Evolutionary conservation across 352 stramenopile genomes (phyloP), one percentile per base, ranked within the genome.

Genomic region (Pythium rishiriense): DNA sequence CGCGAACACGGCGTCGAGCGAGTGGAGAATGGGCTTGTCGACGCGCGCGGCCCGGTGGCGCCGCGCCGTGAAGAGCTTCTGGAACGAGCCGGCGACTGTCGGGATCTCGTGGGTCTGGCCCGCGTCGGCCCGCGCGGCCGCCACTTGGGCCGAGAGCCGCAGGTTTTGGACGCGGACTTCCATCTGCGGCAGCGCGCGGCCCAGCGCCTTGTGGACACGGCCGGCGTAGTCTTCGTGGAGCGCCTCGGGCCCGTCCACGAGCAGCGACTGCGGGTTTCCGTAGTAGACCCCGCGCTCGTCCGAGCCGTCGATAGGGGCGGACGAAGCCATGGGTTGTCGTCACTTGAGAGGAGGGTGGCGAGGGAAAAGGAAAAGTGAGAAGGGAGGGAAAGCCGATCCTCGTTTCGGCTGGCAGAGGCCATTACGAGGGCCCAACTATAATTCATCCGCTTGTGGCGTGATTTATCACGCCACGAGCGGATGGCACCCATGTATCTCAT

Each of bases 61-160:
- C 75, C 46, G 25, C 48, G 24, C 25, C 9, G 25, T 28, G 22
- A 51, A 51, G 45, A 51, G 45, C 45, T 51, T 51, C 11, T 5
- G 19, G 25, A 31, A 51, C 22, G 45, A 51, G 14, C 25, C 42
- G 11, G 25, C 25, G 29, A 55, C 25, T 4, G 25, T 55, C 5
- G 41, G 41, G 5, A 46, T 24, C 14, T 46, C 41, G 41, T 46
- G 41, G 14, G 41, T 46, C 4, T 46, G 17, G 41, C 22, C 41
- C 17, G 22, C 41, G 41, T 5, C 6, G 11, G 41, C 12, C 5
- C 41, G 41, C 41, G n/a, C 19, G 41, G 41, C 17, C 41, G 41
- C 3, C 41, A 51, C 22, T 7, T 33, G 19, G 5, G 46, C 26
- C 46, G 46, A 24, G 46, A 52, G 22, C 24, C n/a, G 25, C n/a